Percentiles rank a stretch among this genome's conserved stretches.
Conservation (phyloP, 139 green algal species). For the Pleodorina starrii region DNA sequence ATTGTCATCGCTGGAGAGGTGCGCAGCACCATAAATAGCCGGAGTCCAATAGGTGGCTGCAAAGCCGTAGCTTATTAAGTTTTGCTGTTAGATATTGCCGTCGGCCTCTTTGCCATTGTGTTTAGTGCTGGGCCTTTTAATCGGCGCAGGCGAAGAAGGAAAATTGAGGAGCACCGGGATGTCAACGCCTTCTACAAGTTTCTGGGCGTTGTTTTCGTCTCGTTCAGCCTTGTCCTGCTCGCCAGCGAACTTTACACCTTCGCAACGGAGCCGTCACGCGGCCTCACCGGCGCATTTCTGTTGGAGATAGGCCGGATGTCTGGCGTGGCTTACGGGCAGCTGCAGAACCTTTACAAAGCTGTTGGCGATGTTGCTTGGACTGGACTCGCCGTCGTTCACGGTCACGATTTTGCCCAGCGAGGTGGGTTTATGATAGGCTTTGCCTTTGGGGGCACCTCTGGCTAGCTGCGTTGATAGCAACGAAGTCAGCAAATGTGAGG, state of each 20-base stretch:
- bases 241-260: conserved; percentile 26
- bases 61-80: too few relatives aligned
- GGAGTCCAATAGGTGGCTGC: too few relatives aligned
- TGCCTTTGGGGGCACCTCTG: not conserved
- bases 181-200: conserved; percentile 11
- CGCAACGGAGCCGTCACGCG: not conserved
- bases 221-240: not conserved
- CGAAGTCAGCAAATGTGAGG: too few relatives aligned
- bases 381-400: conserved; percentile 8
- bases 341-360: not conserved
- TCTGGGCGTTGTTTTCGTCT: conserved; percentile 17
- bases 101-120: too few relatives aligned
- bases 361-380: conserved; percentile 25
- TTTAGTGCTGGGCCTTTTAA: too few relatives aligned
- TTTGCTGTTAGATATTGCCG: too few relatives aligned
- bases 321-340: not conserved
- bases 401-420: conserved; percentile 13
- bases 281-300: conserved; percentile 23
- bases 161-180: conserved; percentile 12
- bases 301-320: not conserved
- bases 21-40: too few relatives aligned
- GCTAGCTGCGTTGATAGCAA: too few relatives aligned
- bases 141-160: not conserved
- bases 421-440: conserved; percentile 5
- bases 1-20: conserved; percentile 12